A percentile compares a stretch with the other conserved stretches of the same genome.
These are phyloP conservation scores for Cryphonectria naterciae DNA, from an alignment of 2,329 filamentous ascomycete species.

Conservation along the genomic window DNA sequence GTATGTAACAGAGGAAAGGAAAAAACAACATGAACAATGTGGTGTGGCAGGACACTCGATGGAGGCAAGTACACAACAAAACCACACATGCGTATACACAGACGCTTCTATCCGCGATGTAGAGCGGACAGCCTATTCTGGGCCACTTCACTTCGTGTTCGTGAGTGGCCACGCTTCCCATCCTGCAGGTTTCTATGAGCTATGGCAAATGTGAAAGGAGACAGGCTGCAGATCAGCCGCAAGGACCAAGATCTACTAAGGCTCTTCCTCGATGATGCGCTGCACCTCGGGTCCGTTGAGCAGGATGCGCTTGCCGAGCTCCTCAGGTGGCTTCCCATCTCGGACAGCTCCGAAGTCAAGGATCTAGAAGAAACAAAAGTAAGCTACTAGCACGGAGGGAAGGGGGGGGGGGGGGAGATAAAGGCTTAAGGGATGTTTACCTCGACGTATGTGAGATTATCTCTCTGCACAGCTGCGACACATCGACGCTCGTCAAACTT, in stretches of 20 bases:
- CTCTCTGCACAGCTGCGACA: constrained; percentile 93
- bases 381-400: constrained; percentile 31
- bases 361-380: constrained; percentile 62
- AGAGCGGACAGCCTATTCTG: background rate
- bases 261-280: constrained; percentile 52
- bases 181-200: background rate
- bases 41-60: background rate
- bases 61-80: background rate
- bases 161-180: background rate
- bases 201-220: background rate
- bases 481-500: constrained; percentile 95
- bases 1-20: background rate
- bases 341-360: constrained; percentile 95
- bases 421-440: constrained; percentile 54
- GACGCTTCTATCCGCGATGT: background rate
- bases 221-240: background rate
- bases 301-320: constrained; percentile 79
- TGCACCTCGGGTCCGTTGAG: constrained; percentile 61
- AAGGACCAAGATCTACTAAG: constrained; percentile 28
- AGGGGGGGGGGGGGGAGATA: constrained; percentile 7
- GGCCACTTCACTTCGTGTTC: constrained; percentile 4
- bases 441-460: constrained; percentile 93
- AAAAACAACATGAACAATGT: background rate
- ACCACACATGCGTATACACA: constrained; percentile 16
- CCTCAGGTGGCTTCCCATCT: constrained; percentile 77